A percentile compares a stretch with the other conserved stretches of the same genome.
phyloP scores from a whole-genome alignment of 139 green algal species.

The Chlorella sorokiniana region DNA sequence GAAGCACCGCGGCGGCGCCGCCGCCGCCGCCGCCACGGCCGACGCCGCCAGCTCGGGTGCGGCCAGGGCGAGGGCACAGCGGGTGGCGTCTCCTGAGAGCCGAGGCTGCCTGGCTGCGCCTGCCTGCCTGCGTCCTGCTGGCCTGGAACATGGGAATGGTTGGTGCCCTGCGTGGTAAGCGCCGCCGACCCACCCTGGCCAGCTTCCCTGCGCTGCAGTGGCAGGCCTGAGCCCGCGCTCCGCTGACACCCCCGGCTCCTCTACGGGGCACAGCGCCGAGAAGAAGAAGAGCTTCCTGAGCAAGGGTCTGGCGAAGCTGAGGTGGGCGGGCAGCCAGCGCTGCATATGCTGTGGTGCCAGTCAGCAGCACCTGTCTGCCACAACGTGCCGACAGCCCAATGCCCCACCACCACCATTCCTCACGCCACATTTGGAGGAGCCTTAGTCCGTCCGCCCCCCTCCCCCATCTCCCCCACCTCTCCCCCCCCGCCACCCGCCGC shows the following conservation, averaged over 20 bases:
- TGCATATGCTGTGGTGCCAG: too few relatives aligned
- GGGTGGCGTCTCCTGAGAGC: neutral
- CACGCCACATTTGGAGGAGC: neutral
- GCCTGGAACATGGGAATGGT: too few relatives aligned
- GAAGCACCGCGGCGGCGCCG: neutral
- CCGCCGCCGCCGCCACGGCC: neutral
- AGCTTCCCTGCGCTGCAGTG: too few relatives aligned
- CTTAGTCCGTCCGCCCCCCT: neutral
- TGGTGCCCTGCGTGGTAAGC: too few relatives aligned
- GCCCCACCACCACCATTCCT: neutral
- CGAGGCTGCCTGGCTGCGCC: neutral
- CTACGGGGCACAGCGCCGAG: neutral
- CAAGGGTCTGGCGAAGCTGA: neutral
- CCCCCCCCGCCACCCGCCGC: neutral
- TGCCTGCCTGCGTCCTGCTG: too few relatives aligned
- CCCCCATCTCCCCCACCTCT: too few relatives aligned
- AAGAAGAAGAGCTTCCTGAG: neutral
- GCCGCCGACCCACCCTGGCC: too few relatives aligned
- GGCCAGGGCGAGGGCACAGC: neutral
- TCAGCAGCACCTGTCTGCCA: too few relatives aligned
- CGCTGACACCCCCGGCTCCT: neutral
- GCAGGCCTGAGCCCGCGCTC: too few relatives aligned
- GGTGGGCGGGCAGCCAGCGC: neutral
- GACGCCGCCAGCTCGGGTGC: neutral
- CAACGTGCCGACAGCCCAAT: too few relatives aligned